Percentiles rank a stretch among this genome's conserved stretches.
phyloP scores from a whole-genome alignment of 441 rosid species.

The Bocquillonia castaneifolia region DNA sequence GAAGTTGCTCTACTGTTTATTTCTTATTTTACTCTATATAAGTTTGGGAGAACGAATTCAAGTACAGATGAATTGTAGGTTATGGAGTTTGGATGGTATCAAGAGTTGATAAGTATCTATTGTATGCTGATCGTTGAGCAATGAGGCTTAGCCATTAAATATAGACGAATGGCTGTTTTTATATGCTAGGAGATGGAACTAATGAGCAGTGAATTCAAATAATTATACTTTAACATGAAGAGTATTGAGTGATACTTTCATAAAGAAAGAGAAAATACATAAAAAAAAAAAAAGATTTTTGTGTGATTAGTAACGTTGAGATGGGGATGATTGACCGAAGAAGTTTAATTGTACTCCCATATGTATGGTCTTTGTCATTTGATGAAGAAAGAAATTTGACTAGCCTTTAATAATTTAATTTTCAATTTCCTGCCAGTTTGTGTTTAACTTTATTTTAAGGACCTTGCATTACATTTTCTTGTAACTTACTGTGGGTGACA shows the following conservation, averaged over 20 bases:
- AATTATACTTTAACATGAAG: background rate
- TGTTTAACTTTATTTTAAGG: background rate
- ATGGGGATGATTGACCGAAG: background rate
- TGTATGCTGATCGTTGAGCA: background rate
- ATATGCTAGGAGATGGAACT: background rate
- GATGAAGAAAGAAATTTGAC: background rate
- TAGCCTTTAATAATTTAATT: background rate
- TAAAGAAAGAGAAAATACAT: too few species aligned
- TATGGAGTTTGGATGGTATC: background rate
- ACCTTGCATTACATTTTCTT: slow-evolving; percentile 9
- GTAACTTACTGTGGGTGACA: slow-evolving; percentile 37
- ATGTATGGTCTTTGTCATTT: background rate
- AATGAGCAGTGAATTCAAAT: background rate
- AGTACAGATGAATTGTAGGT: background rate
- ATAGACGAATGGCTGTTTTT: background rate
- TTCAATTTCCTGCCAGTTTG: background rate
- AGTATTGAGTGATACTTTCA: too few species aligned
- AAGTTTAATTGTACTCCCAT: background rate
- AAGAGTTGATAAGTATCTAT: background rate
- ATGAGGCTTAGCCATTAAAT: background rate
- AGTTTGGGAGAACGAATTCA: background rate
- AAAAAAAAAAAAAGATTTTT: too few species aligned
- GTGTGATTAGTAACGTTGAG: background rate
- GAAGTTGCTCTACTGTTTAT: background rate
- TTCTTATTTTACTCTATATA: background rate